Evolutionary conservation across 2,329 filamentous ascomycete genomes (phyloP), one percentile per base, ranked within the genome.

Genomic region (Leptosphaerulina australis): DNA sequence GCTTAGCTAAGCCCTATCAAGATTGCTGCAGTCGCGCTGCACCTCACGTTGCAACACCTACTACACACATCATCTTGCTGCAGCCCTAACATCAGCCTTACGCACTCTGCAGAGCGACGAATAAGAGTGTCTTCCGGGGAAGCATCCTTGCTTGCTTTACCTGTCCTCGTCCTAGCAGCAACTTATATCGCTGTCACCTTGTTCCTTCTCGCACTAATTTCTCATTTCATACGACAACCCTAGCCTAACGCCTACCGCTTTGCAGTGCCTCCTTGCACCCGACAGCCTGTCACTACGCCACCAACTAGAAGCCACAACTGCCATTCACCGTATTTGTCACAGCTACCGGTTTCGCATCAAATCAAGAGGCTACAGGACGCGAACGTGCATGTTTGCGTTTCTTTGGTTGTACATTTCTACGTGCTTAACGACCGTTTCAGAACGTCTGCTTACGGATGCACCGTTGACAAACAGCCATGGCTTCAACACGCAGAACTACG

Each of bases 401-500:
- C 28, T 0, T 30, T 24, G 21, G 9, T 24, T 14, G 28, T 30
- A 28, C 15, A 30, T 12, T 15, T 38, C 7, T 28, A 37, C 21
- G 15, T n/a, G 14, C 25, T 11, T 20, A 36, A 18, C 12, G 7
- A 21, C 15, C 14, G 14, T 26, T 22, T 5, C 12, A 15, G 30
- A 40, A 35, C 37, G 28, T 14, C 44, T 21, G 41, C 34, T 31
- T 35, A 22, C 47, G 21, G 21, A 20, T 29, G 21, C 31, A 18
- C 28, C 25, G 25, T 34, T 31, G 28, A 44, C 20, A 40, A 21
- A 31, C 22, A 37, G 24, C 28, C 41, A 62, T 63, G 58, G 39
- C 44, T 24, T 50, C 56, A 35, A 44, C 34, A 24, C 57, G 53
- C 20, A 60, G 41, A 35, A 41, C 48, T 20, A 44, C 50, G 3